phyloP scores from a whole-genome alignment of 1,284 basidiomycete genomes.

The Sporisorium reilianum region DNA sequence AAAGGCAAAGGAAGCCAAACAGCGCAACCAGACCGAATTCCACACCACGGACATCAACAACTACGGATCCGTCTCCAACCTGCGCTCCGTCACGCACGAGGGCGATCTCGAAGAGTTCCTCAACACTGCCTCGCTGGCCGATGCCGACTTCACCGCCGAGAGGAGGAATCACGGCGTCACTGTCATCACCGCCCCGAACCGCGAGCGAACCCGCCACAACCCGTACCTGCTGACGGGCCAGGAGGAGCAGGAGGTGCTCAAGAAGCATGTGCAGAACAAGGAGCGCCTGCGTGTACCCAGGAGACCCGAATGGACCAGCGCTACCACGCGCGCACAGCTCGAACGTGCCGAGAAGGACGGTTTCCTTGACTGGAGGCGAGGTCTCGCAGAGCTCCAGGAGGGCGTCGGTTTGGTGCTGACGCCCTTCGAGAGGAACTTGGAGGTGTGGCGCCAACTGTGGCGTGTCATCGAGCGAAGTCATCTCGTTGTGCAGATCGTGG shows the following conservation, averaged over 20 bases:
- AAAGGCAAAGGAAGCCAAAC: slow-evolving; percentile 59
- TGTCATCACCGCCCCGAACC: slow-evolving; percentile 78
- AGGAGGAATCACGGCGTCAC: slow-evolving; percentile 82
- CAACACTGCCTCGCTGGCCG: slow-evolving; percentile 92
- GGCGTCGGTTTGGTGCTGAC: slow-evolving; percentile 67
- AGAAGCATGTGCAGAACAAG: slow-evolving; percentile 63
- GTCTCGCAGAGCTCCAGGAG: slow-evolving; percentile 67
- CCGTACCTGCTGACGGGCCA: slow-evolving; percentile 86
- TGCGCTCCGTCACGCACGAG: slow-evolving; percentile 96
- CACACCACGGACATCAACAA: slow-evolving; percentile 71
- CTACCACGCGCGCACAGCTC: slow-evolving; percentile 65
- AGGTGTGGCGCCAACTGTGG: slow-evolving; percentile 70
- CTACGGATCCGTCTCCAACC: slow-evolving; percentile 69
- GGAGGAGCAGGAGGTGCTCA: slow-evolving; percentile 78
- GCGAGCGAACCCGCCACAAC: slow-evolving; percentile 73
- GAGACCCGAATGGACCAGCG: slow-evolving; percentile 62
- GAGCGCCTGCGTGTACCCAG: slow-evolving; percentile 64
- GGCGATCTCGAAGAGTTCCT: slow-evolving; percentile 95
- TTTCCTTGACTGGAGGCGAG: slow-evolving; percentile 68
- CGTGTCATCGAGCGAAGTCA: slow-evolving; percentile 68
- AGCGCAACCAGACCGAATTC: slow-evolving; percentile 57
- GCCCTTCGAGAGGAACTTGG: slow-evolving; percentile 69
- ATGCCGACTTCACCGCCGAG: slow-evolving; percentile 96
- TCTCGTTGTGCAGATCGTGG: slow-evolving; percentile 68
- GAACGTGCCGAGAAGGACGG: slow-evolving; percentile 65